Percentiles rank a stretch among this genome's conserved stretches.
Evolutionary conservation across 176 grass and related monocot genomes (phyloP).

Genomic region (Avena sativa): DNA sequence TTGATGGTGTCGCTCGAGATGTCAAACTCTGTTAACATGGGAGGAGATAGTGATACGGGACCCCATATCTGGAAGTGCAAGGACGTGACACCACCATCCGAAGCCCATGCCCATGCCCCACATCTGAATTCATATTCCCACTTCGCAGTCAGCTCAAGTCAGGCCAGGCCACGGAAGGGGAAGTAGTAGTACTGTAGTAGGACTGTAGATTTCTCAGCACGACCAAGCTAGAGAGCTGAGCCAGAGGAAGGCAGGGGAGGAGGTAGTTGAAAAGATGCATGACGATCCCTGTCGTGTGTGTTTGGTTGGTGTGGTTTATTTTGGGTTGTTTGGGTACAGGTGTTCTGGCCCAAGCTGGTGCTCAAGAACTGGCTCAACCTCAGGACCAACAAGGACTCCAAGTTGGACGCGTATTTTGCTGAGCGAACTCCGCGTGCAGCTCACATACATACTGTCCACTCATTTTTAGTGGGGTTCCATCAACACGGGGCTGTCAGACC

Average conservation of each 20-base stretch:
- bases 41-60: no score
- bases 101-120: neutral
- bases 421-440: no score
- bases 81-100: no score
- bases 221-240: neutral
- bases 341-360: constrained; percentile 80
- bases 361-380: constrained; percentile 98
- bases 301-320: neutral
- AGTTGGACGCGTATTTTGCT: constrained; percentile 51
- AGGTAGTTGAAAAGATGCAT: constrained; percentile 33
- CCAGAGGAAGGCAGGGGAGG: constrained; percentile 58
- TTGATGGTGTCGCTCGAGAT: no score
- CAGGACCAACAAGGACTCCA: constrained; percentile 49
- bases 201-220: neutral
- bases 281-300: neutral
- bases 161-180: neutral
- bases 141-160: neutral
- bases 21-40: no score
- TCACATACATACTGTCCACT: no score
- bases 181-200: no score
- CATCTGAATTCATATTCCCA: neutral
- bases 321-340: constrained; percentile 30
- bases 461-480: no score
- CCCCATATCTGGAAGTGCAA: no score
- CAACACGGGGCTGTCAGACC: no score